These are phyloP conservation scores for Baorangia bicolor DNA, from an alignment of 768 basidiomycete genomes.

Conservation along the genomic window DNA sequence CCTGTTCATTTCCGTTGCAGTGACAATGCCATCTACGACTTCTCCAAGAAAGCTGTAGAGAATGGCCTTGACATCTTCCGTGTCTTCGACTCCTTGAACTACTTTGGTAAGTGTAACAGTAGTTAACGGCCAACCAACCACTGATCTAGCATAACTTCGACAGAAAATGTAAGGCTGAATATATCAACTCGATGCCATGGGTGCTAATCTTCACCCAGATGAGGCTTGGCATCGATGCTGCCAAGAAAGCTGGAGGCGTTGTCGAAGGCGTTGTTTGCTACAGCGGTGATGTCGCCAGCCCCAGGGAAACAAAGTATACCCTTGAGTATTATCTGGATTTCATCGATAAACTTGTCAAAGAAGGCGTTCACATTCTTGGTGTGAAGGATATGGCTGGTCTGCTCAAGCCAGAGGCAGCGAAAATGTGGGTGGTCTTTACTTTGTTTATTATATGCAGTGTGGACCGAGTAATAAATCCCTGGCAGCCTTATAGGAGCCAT, in stretches of 20 bases:
- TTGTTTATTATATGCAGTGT: neutral
- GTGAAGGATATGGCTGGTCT: constrained; percentile 99
- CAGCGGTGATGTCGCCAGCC: constrained; percentile 94
- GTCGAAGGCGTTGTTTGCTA: constrained; percentile 98
- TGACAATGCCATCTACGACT: constrained; percentile 99
- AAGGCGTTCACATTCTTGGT: constrained; percentile 95
- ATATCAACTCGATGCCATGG: neutral
- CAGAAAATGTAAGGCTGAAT: constrained; percentile 63
- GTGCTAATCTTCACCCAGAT: constrained; percentile 52
- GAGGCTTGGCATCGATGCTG: constrained; percentile 97
- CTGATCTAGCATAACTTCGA: constrained; percentile 5
- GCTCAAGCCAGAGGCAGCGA: constrained; percentile 93
- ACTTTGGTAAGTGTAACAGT: constrained; percentile 67
- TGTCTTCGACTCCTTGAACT: constrained; percentile 98
- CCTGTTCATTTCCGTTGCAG: constrained; percentile 37
- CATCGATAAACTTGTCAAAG: constrained; percentile 85
- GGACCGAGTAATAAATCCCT: constrained; percentile 7
- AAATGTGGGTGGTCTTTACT: constrained; percentile 52
- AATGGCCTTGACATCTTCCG: constrained; percentile 99
- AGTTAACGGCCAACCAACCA: neutral
- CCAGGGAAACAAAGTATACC: constrained; percentile 96
- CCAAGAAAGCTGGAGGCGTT: constrained; percentile 99
- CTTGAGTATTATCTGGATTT: constrained; percentile 97
- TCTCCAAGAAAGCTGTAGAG: constrained; percentile 99
- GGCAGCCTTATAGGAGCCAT: constrained; percentile 88